phyloP scores from a whole-genome alignment of 2,329 filamentous ascomycete genomes.

The Colletotrichum abscissum region DNA sequence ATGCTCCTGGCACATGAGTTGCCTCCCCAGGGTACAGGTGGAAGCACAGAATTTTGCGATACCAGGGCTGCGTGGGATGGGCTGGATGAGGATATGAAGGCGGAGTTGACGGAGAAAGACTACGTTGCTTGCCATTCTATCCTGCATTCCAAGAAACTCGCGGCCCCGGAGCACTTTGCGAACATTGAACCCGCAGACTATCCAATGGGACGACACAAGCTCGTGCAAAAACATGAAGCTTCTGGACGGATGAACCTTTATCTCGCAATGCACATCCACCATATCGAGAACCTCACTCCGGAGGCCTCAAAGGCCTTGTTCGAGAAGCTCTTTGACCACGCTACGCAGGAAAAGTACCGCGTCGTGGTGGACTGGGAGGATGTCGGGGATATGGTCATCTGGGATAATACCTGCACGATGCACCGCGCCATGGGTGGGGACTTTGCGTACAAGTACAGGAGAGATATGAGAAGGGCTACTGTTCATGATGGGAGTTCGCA shows the following conservation, averaged over 20 bases:
- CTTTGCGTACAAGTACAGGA: conserved; percentile 58
- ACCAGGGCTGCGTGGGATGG: conserved; percentile 61
- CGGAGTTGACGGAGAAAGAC: conserved; percentile 49
- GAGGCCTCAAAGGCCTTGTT: conserved; percentile 50
- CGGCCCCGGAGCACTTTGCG: conserved; percentile 58
- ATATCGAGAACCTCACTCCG: conserved; percentile 54
- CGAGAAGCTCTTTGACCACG: conserved; percentile 55
- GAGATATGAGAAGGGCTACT: conserved; percentile 64
- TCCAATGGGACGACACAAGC: conserved; percentile 55
- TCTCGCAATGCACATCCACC: conserved; percentile 62
- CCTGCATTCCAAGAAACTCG: conserved; percentile 62
- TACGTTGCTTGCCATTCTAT: conserved; percentile 62
- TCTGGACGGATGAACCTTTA: conserved; percentile 65
- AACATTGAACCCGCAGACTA: conserved; percentile 53
- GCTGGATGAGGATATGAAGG: conserved; percentile 48
- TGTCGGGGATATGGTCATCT: conserved; percentile 62
- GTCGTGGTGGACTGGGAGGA: conserved; percentile 59
- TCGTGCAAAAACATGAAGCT: conserved; percentile 63
- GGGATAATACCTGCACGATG: conserved; percentile 69
- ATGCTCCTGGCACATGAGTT: conserved; percentile 61
- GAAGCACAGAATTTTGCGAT: conserved; percentile 65
- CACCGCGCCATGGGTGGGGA: conserved; percentile 56
- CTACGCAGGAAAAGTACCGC: conserved; percentile 57
- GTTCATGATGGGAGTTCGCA: conserved; percentile 47
- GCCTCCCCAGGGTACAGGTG: conserved; percentile 57